phyloP scores from a whole-genome alignment of 805 yeast species.

The Jamesozyma jinghongensis region DNA sequence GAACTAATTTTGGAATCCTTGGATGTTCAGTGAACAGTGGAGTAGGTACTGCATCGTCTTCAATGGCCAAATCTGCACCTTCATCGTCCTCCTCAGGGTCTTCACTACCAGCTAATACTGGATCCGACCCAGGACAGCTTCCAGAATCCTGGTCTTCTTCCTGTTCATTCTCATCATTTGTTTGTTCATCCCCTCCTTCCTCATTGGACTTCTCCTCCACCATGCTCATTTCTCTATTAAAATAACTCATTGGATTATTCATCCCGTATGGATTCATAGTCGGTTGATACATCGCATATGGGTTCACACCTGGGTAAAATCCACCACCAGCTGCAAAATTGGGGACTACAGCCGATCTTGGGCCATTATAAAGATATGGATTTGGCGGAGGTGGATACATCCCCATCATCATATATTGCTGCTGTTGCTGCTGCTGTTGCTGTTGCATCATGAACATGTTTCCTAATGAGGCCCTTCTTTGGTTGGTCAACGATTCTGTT shows the following conservation, averaged over 20 bases:
- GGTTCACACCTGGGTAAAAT: not conserved
- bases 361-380: not conserved
- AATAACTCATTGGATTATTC: not conserved
- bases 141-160: conserved; percentile 2
- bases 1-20: not conserved
- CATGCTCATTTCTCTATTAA: not conserved
- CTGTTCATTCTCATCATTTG: conserved; percentile 1
- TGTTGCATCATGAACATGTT: not conserved
- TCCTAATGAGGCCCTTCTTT: not conserved
- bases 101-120: not conserved
- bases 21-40: conserved; percentile 8
- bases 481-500: not conserved
- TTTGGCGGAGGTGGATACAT: not conserved
- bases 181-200: conserved; percentile 1
- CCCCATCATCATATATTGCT: not conserved
- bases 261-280: not conserved
- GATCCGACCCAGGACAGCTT: not conserved
- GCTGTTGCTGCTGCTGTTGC: not conserved
- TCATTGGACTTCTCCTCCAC: conserved; percentile 2
- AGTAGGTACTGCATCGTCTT: conserved; percentile 18
- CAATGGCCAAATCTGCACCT: conserved; percentile 22
- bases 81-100: conserved; percentile 13
- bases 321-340: not conserved
- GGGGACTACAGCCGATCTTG: not conserved
- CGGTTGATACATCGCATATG: not conserved